Percentiles rank a stretch among this genome's conserved stretches.
Evolutionary conservation across 2,329 filamentous ascomycete genomes (phyloP).

Genomic region (Ceratocystis albifundus): DNA sequence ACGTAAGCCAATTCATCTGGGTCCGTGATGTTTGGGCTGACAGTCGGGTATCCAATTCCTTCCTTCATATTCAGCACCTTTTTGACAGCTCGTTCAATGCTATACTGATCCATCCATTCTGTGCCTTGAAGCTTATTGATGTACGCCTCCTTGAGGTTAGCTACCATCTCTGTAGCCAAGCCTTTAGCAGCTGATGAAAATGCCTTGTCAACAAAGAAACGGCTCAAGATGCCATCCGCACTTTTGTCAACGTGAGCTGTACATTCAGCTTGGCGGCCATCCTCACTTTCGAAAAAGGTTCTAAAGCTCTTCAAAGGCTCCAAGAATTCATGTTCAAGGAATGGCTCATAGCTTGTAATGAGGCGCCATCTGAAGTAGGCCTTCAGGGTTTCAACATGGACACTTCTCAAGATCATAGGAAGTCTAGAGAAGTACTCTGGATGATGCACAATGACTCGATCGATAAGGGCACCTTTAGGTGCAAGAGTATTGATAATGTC

Average conservation of each 20-base stretch:
- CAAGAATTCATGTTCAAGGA: constrained; percentile 49
- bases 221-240: constrained; percentile 56
- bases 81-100: constrained; percentile 47
- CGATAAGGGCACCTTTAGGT: constrained; percentile 26
- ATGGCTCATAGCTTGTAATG: constrained; percentile 41
- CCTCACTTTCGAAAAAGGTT: constrained; percentile 40
- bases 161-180: constrained; percentile 59
- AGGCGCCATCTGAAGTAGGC: constrained; percentile 55
- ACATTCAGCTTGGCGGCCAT: constrained; percentile 46
- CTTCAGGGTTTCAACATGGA: constrained; percentile 44
- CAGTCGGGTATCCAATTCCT: constrained; percentile 56
- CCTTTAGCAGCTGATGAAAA: constrained; percentile 56
- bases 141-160: constrained; percentile 57
- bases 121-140: constrained; percentile 46
- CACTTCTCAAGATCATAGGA: constrained; percentile 43
- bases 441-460: constrained; percentile 47
- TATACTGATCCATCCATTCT: constrained; percentile 53
- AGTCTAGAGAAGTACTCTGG: constrained; percentile 50
- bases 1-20: constrained; percentile 45
- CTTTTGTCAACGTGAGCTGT: constrained; percentile 45
- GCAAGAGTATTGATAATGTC: constrained; percentile 41
- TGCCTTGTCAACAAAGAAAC: constrained; percentile 58
- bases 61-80: constrained; percentile 57
- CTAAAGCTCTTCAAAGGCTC: constrained; percentile 49
- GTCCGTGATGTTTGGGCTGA: constrained; percentile 50